phyloP scores from a whole-genome alignment of 768 basidiomycete genomes.

The Pulveroboletus sp. region DNA sequence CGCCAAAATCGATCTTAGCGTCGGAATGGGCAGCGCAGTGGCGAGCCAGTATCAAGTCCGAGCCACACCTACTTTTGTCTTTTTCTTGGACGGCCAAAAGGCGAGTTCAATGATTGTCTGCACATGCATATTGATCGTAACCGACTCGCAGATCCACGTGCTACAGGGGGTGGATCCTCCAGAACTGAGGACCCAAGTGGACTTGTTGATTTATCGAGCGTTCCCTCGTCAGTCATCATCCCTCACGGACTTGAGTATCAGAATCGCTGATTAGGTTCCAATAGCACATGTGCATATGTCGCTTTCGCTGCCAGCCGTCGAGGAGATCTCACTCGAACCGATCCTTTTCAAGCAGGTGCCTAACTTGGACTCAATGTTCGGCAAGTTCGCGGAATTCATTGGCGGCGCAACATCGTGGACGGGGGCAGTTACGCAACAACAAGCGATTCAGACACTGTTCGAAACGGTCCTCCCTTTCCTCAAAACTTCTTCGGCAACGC shows the following conservation, averaged over 20 bases:
- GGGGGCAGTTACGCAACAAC: slow-evolving; percentile 27
- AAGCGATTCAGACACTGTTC: slow-evolving; percentile 50
- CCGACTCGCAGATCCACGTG: slow-evolving; percentile 51
- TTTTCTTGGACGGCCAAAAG: slow-evolving; percentile 77
- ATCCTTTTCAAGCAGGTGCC: slow-evolving; percentile 76
- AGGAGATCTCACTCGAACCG: slow-evolving; percentile 62
- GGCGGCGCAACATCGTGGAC: slow-evolving; percentile 41
- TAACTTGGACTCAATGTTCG: slow-evolving; percentile 55
- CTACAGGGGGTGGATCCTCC: slow-evolving; percentile 65
- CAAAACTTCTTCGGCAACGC: slow-evolving; percentile 44
- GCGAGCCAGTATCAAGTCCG: slow-evolving; percentile 61
- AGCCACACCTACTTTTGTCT: slow-evolving; percentile 86
- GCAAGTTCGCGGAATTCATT: slow-evolving; percentile 63
- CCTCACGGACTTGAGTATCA: neutral
- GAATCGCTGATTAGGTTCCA: neutral
- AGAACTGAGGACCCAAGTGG: slow-evolving; percentile 70
- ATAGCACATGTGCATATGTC: slow-evolving; percentile 74
- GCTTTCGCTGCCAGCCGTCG: slow-evolving; percentile 55
- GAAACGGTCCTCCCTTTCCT: slow-evolving; percentile 58
- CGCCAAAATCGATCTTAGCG: slow-evolving; percentile 76
- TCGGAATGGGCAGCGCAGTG: slow-evolving; percentile 59
- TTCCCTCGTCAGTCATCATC: slow-evolving; percentile 64
- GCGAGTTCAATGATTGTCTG: slow-evolving; percentile 34
- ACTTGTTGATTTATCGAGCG: slow-evolving; percentile 68
- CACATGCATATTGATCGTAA: neutral